Conservation (phyloP, 2,329 filamentous ascomycete genomes). For the Pyricularia grisea region DNA sequence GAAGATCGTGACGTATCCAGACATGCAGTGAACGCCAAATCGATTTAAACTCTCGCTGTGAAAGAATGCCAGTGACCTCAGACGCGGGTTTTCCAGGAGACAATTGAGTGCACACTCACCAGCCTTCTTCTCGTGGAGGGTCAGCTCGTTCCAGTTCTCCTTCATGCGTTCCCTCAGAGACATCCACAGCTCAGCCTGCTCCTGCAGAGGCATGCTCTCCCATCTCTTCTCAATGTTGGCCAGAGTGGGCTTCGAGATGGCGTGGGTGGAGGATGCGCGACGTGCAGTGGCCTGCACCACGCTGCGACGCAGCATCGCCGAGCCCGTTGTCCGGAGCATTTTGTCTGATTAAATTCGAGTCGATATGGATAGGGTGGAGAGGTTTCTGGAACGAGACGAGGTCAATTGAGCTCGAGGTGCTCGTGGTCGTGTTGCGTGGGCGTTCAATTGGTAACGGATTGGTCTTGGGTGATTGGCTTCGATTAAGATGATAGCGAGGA, state of each 20-base stretch:
- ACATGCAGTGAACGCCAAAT: neutral
- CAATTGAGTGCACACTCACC: conserved; percentile 53
- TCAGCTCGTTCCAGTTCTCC: conserved; percentile 92
- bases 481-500: neutral
- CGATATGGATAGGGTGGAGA: conserved; percentile 8
- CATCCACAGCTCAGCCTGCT: conserved; percentile 99
- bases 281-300: conserved; percentile 31
- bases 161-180: conserved; percentile 96
- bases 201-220: conserved; percentile 95
- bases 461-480: neutral
- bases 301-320: conserved; percentile 42
- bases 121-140: conserved; percentile 96
- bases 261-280: conserved; percentile 63
- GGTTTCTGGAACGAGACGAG: conserved; percentile 14
- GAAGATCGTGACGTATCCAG: neutral
- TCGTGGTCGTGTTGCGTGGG: neutral
- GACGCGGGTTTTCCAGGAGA: neutral
- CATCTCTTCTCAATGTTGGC: conserved; percentile 99
- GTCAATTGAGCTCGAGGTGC: conserved; percentile 11
- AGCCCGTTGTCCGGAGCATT: conserved; percentile 47
- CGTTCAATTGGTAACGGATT: neutral
- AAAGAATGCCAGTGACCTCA: neutral
- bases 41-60: neutral
- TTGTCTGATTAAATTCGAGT: conserved; percentile 13
- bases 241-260: conserved; percentile 95